A percentile compares a stretch with the other conserved stretches of the same genome.
These are phyloP conservation scores for Tolypocladium sp. DNA, from an alignment of 2,329 filamentous ascomycete genomes.

Conservation along the genomic window DNA sequence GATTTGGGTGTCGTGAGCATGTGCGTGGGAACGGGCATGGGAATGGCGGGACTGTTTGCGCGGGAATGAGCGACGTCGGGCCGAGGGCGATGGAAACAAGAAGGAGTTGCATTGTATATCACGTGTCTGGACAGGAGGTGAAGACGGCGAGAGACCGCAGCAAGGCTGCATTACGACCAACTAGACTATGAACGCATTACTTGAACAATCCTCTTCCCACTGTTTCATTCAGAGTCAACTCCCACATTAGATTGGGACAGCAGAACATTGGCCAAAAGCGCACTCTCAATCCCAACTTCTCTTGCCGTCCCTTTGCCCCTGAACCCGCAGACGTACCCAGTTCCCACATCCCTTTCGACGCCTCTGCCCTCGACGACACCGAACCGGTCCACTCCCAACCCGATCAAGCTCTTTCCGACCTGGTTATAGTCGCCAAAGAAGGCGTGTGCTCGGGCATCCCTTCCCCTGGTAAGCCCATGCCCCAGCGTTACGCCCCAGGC, in stretches of 20 bases:
- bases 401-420: conserved; percentile 29
- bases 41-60: conserved; percentile 61
- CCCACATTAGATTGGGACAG: too few species aligned
- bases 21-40: conserved; percentile 81
- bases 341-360: conserved; percentile 25
- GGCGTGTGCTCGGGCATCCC: conserved; percentile 33
- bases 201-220: background rate
- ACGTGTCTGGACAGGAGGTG: background rate
- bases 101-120: background rate
- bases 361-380: conserved; percentile 37
- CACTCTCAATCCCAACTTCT: too few species aligned
- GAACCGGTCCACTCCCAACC: conserved; percentile 20
- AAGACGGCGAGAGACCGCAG: background rate
- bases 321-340: conserved; percentile 26
- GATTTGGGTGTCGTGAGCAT: conserved; percentile 83
- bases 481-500: conserved; percentile 49
- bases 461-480: conserved; percentile 36
- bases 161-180: background rate
- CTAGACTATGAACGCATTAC: background rate
- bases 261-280: background rate
- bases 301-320: background rate
- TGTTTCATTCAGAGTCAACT: background rate
- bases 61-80: conserved; percentile 35
- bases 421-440: conserved; percentile 45
- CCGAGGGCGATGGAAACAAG: background rate